A percentile compares a stretch with the other conserved stretches of the same genome.
phyloP scores from a whole-genome alignment of 176 grass and related monocot genomes.

The Carex scoparia region DNA sequence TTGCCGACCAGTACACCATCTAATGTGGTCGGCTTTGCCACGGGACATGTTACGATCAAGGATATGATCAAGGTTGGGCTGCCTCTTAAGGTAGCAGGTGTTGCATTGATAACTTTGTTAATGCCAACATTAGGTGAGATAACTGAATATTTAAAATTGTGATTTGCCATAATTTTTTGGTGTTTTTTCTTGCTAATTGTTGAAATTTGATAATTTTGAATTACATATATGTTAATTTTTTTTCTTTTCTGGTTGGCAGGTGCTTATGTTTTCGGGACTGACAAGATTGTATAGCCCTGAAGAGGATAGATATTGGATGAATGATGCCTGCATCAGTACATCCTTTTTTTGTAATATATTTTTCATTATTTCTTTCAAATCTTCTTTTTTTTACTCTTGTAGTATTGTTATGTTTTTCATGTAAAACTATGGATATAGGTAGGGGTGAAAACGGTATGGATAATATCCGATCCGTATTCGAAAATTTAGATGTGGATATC shows the following conservation, averaged over 20 bases:
- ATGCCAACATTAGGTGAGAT: conserved; percentile 65
- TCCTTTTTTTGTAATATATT: background rate
- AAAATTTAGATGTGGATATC: too few relatives aligned
- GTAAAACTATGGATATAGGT: background rate
- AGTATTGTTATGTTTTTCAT: background rate
- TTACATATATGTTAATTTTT: background rate
- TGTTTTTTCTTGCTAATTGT: background rate
- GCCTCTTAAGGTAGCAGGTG: conserved; percentile 50
- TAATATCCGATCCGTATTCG: too few relatives aligned
- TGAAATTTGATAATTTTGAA: background rate
- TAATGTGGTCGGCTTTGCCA: conserved; percentile 62
- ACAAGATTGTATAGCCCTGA: conserved; percentile 1
- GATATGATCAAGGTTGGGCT: conserved; percentile 59
- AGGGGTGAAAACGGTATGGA: too few relatives aligned
- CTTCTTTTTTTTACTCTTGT: background rate
- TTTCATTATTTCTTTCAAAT: background rate
- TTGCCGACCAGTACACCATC: conserved; percentile 62
- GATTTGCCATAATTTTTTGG: background rate
- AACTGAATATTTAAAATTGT: background rate
- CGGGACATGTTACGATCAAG: conserved; percentile 59
- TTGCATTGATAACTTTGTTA: conserved; percentile 40
- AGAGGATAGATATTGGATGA: background rate
- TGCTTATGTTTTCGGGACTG: conserved; percentile 37
- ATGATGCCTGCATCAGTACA: background rate
- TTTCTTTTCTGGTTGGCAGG: conserved; percentile 20